These are phyloP conservation scores for Coniochaeta hoffmannii DNA, from an alignment of 2,329 filamentous ascomycete genomes.

Conservation along the genomic window DNA sequence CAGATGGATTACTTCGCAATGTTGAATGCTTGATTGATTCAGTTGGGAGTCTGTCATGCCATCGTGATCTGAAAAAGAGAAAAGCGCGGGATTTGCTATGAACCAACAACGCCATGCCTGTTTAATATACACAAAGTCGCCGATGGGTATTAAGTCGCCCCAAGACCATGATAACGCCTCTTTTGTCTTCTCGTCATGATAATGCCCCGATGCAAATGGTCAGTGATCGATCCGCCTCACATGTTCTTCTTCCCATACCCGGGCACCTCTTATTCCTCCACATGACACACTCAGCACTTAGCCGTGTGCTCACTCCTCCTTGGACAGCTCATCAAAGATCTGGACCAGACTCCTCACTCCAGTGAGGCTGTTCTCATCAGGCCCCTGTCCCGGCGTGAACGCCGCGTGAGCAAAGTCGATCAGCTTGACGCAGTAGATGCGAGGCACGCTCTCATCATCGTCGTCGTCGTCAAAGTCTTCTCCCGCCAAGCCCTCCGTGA, in stretches of 20 bases:
- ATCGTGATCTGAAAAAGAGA: not conserved
- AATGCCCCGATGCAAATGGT: not conserved
- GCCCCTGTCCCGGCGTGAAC: constrained; percentile 74
- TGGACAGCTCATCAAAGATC: constrained; percentile 62
- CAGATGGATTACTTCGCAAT: not conserved
- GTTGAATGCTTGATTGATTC: not conserved
- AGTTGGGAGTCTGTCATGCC: not conserved
- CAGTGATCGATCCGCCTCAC: not conserved
- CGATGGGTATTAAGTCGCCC: not conserved
- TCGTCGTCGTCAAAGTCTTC: constrained; percentile 46
- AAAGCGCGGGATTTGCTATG: not conserved
- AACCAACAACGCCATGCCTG: constrained; percentile 1
- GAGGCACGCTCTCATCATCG: constrained; percentile 51
- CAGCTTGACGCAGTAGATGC: constrained; percentile 72
- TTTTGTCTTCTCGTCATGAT: constrained; percentile 3
- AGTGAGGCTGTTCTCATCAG: constrained; percentile 74
- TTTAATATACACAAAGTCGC: not conserved
- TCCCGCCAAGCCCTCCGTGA: constrained; percentile 21
- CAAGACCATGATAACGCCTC: not conserved
- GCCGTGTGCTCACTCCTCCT: not conserved
- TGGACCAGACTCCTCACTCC: constrained; percentile 65
- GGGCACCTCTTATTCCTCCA: too few species aligned
- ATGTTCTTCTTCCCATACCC: too few species aligned
- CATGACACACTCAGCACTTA: not conserved
- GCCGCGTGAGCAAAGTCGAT: constrained; percentile 95